Evolutionary conservation across 495 filamentous ascomycete species (phyloP), one percentile per base, ranked within the genome.

Genomic region (Penicillium verhagenii): DNA sequence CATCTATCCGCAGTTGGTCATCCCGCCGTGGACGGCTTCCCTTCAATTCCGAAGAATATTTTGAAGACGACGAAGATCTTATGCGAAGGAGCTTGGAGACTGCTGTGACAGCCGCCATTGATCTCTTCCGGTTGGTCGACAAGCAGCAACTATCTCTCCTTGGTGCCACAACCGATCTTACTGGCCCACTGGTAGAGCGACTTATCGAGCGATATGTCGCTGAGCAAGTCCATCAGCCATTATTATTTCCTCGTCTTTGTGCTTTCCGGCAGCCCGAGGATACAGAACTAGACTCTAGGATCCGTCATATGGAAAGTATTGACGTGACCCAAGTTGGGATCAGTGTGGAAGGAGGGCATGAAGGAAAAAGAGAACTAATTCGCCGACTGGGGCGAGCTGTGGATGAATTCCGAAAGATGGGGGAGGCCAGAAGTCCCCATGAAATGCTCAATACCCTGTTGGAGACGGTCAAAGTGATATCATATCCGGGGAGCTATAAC

Each of bases 281-380:
- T 69, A 76, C 84, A n/a, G 93, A 99, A 62, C 71, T 99, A 40
- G 92, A 97, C 66, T 82, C 85, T 16, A 89, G 93, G 58, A 92
- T 97, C 42, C 82, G 89, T 50, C 88, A 95, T 62, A 97, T 97
- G 90, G 84, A 89, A 60, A 87, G 87, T 65, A 86, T 99, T 49
- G 94, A 99, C 65, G 87, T 99, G 38, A 91, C 91, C 2, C 95
- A 99, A 71, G 83, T 97, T 25, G 95, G 95, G 2, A 91, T 97
- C 38, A 76, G 81, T 14, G 86, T 95, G 39, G 87, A 91, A 52
- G 86, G 83, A 20, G 90, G 89, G 1, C 78, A 77, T 33, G 74
- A 75, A 56, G 87, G 81, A 10, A 96, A 91, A 63, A 81, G 86
- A 49, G 86, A 90, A 62, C 74, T 96, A 21, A 79, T 87, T 11